Percentiles rank a stretch among this genome's conserved stretches.
Conservation (phyloP, 345 rosid genomes). For the Hibiscus tridactylites region DNA sequence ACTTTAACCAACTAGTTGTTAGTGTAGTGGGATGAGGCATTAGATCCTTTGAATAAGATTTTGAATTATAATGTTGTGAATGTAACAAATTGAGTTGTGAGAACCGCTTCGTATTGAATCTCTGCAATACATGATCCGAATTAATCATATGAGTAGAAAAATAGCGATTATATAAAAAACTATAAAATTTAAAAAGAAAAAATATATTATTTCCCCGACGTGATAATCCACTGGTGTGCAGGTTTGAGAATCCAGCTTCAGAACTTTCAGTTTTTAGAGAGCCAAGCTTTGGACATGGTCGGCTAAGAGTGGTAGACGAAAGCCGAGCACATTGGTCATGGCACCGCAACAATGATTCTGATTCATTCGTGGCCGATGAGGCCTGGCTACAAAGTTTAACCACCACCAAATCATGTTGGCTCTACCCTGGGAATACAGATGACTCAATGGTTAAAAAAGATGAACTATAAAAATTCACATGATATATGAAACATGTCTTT, state of each 20-base stretch:
- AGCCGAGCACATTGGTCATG: conserved; percentile 71
- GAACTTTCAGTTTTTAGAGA: conserved; percentile 49
- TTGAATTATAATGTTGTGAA: too few relatives aligned
- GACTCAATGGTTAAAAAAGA: not conserved
- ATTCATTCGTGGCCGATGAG: conserved; percentile 43
- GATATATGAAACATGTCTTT: not conserved
- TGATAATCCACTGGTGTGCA: conserved; percentile 11
- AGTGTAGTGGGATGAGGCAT: not conserved
- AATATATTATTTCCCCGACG: too few relatives aligned
- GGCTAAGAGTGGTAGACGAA: conserved; percentile 39
- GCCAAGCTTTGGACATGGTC: conserved; percentile 74
- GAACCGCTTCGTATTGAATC: too few relatives aligned
- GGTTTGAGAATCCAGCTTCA: conserved; percentile 38
- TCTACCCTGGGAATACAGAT: not conserved
- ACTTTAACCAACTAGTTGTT: too few relatives aligned
- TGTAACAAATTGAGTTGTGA: too few relatives aligned
- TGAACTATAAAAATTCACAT: not conserved
- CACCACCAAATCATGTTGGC: conserved; percentile 15
- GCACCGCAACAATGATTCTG: conserved; percentile 49
- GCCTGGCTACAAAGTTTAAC: conserved; percentile 44
- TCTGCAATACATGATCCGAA: not conserved
- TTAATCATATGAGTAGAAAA: conserved; percentile 17
- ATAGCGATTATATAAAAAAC: too few relatives aligned
- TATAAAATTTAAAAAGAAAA: too few relatives aligned
- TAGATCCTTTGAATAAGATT: too few relatives aligned